Evolutionary conservation across 1,284 basidiomycete species (phyloP), one percentile per base, ranked within the genome.

Genomic region (Apiotrichum gamsii): DNA sequence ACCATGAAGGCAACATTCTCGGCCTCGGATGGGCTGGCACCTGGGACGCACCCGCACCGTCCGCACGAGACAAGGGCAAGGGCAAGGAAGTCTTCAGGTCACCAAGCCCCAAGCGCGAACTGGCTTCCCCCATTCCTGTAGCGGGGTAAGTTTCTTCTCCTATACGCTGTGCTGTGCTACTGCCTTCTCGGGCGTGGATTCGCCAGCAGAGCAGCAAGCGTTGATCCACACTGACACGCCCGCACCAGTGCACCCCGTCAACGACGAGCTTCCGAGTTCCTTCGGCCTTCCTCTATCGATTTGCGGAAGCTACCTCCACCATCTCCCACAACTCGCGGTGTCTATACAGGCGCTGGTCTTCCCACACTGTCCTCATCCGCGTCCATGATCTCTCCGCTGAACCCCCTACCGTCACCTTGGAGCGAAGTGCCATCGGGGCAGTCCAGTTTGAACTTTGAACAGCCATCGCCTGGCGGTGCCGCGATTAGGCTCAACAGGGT

Each of bases 401-500:
- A 72, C 41, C 68, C 72, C 1, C 58, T 74, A 0, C 72, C 72
- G 0, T 69, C 69, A 1, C 71, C 72, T 0, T 74, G 71, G 72
- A 55, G 59, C 2, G 46, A 28, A 55, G 60, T 29, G 40, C 57
- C 19, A 42, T 8, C 31, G 4, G 31, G 40, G 35, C 58, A 60
- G 14, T 51, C 62, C 6, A 60, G 50, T n/a, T 57, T 59, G 30
- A 11, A 6, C 8, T 11, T 28, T 11, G 25, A 28, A 31, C 56
- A 2, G 55, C 60, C 4, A 59, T 6, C 65, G 4, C 52, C 70
- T 4, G 70, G 46, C 11, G 49, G 50, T 8, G 60, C 73, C 23
- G 72, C 74, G 5, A 76, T 78, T 23, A 71, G 75, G 0, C 55
- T 78, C n/a, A 77, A 77, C 51, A 64, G 75, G 3, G 76, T 79